These are phyloP conservation scores for Xylariaceae sp. DNA, from an alignment of 2,329 filamentous ascomycete species.

Conservation along the genomic window DNA sequence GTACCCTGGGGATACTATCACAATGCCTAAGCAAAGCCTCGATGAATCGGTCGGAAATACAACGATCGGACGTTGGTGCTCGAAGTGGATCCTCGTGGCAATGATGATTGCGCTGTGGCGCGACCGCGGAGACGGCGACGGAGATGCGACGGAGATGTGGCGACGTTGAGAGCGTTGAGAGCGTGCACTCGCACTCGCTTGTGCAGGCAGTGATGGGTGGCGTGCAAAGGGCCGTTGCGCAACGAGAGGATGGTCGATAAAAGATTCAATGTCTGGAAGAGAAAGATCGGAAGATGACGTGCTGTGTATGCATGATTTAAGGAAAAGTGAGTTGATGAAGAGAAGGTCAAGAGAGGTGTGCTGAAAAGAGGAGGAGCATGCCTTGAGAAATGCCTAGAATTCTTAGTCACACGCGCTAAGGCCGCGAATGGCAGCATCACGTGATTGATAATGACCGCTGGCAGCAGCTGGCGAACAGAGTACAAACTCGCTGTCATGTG, in stretches of 20 bases:
- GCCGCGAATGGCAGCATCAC: constrained; percentile 9
- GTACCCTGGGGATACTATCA: constrained; percentile 27
- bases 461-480: neutral
- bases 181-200: too few species aligned
- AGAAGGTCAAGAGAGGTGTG: constrained; percentile 3
- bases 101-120: constrained; percentile 8
- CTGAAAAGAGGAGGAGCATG: constrained; percentile 10
- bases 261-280: neutral
- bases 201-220: neutral
- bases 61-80: constrained; percentile 14
- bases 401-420: constrained; percentile 20
- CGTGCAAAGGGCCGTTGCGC: neutral
- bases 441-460: constrained; percentile 3
- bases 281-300: neutral
- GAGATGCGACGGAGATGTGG: too few species aligned
- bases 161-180: neutral
- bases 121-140: constrained; percentile 6
- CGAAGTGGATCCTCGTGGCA: constrained; percentile 12
- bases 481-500: too few species aligned
- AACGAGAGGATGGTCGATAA: neutral
- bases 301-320: neutral
- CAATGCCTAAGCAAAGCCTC: constrained; percentile 23
- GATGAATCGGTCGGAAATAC: constrained; percentile 17
- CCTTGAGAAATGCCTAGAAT: constrained; percentile 16
- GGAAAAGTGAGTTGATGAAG: neutral